phyloP scores from a whole-genome alignment of 2,329 filamentous ascomycete species.

The Nemania sp. region DNA sequence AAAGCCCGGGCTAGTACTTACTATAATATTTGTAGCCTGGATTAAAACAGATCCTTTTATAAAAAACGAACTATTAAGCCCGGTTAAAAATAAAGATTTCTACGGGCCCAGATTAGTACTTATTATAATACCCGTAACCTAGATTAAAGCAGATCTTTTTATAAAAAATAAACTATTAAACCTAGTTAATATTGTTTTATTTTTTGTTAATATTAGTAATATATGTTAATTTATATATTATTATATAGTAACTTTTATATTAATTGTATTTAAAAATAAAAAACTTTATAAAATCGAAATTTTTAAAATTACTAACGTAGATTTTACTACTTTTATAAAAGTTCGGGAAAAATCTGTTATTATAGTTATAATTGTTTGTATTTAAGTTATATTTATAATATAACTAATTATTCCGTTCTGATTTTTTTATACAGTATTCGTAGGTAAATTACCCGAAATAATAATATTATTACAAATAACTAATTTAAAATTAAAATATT shows the following conservation, averaged over 20 bases:
- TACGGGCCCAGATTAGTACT: not conserved
- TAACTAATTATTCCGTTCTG: constrained; percentile 1
- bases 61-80: too few relatives aligned
- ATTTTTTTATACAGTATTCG: not conserved
- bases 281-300: not conserved
- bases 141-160: not conserved
- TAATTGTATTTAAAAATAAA: not conserved
- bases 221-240: not conserved
- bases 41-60: not conserved
- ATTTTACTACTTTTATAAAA: constrained; percentile 3
- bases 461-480: constrained; percentile 1
- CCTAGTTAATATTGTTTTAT: not conserved
- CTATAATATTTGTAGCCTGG: not conserved
- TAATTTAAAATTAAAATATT: not conserved
- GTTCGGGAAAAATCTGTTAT: not conserved
- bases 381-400: constrained; percentile 4
- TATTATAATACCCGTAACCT: not conserved
- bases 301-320: not conserved
- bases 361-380: not conserved
- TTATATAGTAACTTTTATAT: not conserved
- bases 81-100: too few relatives aligned
- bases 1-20: too few relatives aligned
- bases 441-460: not conserved
- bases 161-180: not conserved
- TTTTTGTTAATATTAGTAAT: not conserved